These are phyloP conservation scores for Boletus huronensis DNA, from an alignment of 768 basidiomycete species.

Conservation along the genomic window DNA sequence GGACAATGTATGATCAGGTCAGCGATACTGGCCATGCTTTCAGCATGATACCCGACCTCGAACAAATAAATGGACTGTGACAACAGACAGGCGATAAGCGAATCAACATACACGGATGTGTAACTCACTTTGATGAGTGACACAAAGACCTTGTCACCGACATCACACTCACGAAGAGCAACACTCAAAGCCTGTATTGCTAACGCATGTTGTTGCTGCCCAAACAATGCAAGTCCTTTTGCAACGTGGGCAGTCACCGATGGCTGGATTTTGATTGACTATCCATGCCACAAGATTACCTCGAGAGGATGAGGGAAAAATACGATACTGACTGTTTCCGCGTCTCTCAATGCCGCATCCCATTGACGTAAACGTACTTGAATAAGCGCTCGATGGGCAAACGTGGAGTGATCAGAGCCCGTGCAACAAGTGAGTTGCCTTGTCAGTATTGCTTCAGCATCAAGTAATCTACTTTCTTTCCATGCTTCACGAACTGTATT, in stretches of 20 bases:
- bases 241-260: conserved; percentile 1
- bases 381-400: conserved; percentile 6
- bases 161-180: conserved; percentile 1
- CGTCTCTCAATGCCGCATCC: conserved; percentile 4
- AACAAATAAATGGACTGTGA: conserved; percentile 3
- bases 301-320: too few relatives aligned
- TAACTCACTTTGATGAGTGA: background rate
- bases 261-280: conserved; percentile 6
- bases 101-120: background rate
- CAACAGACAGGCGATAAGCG: background rate
- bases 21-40: conserved; percentile 2
- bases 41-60: conserved; percentile 2
- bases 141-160: background rate
- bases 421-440: background rate
- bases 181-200: background rate
- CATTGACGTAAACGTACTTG: conserved; percentile 3
- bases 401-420: background rate
- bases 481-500: conserved; percentile 1
- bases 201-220: background rate
- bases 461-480: conserved; percentile 1
- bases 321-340: background rate
- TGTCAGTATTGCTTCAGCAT: conserved; percentile 11
- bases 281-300: background rate
- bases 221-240: conserved; percentile 4
- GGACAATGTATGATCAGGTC: background rate